phyloP scores from a whole-genome alignment of 805 yeast genomes.

The Lachancea waltii region DNA sequence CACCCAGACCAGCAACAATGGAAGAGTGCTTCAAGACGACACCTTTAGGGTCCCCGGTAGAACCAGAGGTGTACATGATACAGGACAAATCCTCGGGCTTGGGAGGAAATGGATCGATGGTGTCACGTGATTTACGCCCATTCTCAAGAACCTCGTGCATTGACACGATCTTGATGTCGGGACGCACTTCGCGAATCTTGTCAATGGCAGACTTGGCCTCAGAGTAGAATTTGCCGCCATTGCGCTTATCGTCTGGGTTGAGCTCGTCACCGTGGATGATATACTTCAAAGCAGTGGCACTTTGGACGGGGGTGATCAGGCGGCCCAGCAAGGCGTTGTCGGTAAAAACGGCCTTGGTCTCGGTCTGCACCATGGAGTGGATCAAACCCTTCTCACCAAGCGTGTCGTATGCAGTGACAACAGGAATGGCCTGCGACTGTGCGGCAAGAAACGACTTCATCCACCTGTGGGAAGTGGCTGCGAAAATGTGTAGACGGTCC shows the following conservation, averaged over 20 bases:
- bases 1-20: conserved; percentile 81
- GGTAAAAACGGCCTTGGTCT: conserved; percentile 70
- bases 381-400: conserved; percentile 83
- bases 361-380: conserved; percentile 80
- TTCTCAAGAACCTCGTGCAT: conserved; percentile 56
- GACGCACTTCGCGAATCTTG: conserved; percentile 58
- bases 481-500: conserved; percentile 75
- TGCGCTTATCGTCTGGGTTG: conserved; percentile 56
- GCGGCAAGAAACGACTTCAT: conserved; percentile 79
- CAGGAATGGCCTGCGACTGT: conserved; percentile 70
- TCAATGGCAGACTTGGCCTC: conserved; percentile 54
- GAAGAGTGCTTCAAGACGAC: conserved; percentile 58
- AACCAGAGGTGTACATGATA: conserved; percentile 67
- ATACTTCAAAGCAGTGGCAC: conserved; percentile 53
- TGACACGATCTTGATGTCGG: conserved; percentile 64
- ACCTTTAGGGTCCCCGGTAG: conserved; percentile 80
- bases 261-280: conserved; percentile 66
- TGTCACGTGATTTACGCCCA: conserved; percentile 50
- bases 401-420: conserved; percentile 95
- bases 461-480: conserved; percentile 85
- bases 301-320: conserved; percentile 64
- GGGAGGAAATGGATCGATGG: conserved; percentile 39
- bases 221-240: conserved; percentile 50
- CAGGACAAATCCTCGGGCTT: conserved; percentile 48
- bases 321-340: conserved; percentile 67